phyloP scores from a whole-genome alignment of 345 rosid genomes.

The Brassica cretica region DNA sequence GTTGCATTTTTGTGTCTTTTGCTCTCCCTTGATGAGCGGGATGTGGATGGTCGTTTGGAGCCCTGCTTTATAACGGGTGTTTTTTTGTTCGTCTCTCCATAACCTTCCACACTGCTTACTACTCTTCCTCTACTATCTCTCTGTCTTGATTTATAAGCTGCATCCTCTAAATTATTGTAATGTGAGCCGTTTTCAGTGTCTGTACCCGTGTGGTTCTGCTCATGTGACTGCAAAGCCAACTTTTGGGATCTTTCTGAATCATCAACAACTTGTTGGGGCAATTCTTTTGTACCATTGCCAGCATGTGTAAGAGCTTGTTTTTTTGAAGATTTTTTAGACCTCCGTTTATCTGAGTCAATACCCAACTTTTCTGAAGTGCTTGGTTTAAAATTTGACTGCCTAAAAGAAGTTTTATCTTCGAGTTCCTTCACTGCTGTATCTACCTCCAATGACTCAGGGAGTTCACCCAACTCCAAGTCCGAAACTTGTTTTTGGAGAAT shows the following conservation, averaged over 20 bases:
- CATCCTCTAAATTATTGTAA: conserved; percentile 46
- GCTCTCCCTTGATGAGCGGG: conserved; percentile 53
- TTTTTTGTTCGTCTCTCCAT: conserved; percentile 66
- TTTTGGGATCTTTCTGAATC: conserved; percentile 48
- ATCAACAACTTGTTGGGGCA: conserved; percentile 54
- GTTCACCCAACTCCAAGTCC: conserved; percentile 93
- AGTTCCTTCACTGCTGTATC: conserved; percentile 51
- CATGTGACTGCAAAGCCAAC: conserved; percentile 52
- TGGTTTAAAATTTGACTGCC: conserved; percentile 54
- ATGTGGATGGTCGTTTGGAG: conserved; percentile 51
- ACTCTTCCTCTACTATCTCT: conserved; percentile 48
- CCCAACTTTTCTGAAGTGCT: conserved; percentile 58
- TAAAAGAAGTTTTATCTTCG: conserved; percentile 65
- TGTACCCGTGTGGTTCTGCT: conserved; percentile 44
- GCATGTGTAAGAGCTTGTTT: conserved; percentile 52
- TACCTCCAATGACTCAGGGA: conserved; percentile 71
- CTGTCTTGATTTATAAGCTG: conserved; percentile 54
- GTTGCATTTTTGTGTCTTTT: conserved; percentile 43
- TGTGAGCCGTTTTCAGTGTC: conserved; percentile 51
- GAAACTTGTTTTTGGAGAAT: conserved; percentile 73
- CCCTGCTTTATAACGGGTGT: conserved; percentile 46
- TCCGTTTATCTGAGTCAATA: conserved; percentile 56
- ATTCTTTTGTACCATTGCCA: conserved; percentile 47
- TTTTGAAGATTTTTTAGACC: conserved; percentile 55
- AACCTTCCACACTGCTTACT: conserved; percentile 59